phyloP scores from a whole-genome alignment of 164 flowering plant genomes.

The Protea cynaroides region DNA sequence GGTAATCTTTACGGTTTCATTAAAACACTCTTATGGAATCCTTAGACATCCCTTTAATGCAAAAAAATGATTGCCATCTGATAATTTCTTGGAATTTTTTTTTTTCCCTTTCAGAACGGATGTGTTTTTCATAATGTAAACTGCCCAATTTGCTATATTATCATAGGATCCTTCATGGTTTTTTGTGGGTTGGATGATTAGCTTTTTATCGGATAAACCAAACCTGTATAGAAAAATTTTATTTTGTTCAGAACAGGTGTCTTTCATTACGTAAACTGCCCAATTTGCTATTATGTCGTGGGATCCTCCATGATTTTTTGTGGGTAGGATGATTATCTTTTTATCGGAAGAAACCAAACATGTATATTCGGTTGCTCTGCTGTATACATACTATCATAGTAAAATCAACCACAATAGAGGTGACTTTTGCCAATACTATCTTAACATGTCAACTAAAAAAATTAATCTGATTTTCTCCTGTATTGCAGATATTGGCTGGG shows the following conservation, averaged over 20 bases:
- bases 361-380: too few relatives aligned
- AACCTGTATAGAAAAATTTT: too few relatives aligned
- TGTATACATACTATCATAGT: too few relatives aligned
- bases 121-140: not conserved
- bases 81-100: not conserved
- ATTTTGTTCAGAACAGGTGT: not conserved
- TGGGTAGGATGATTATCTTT: too few relatives aligned
- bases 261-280: not conserved
- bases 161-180: not conserved
- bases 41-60: not conserved
- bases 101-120: not conserved
- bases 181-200: too few relatives aligned
- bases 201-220: too few relatives aligned
- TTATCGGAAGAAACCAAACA: too few relatives aligned
- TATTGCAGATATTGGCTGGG: constrained; percentile 83
- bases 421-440: too few relatives aligned
- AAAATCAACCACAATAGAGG: too few relatives aligned
- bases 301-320: not conserved
- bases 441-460: too few relatives aligned
- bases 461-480: not conserved
- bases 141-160: not conserved
- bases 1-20: not conserved
- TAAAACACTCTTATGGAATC: not conserved
- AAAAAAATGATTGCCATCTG: not conserved
- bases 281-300: not conserved